Base-by-base conservation (phyloP, 140 eudicot genomes). In the Flaveria floridana region DNA sequence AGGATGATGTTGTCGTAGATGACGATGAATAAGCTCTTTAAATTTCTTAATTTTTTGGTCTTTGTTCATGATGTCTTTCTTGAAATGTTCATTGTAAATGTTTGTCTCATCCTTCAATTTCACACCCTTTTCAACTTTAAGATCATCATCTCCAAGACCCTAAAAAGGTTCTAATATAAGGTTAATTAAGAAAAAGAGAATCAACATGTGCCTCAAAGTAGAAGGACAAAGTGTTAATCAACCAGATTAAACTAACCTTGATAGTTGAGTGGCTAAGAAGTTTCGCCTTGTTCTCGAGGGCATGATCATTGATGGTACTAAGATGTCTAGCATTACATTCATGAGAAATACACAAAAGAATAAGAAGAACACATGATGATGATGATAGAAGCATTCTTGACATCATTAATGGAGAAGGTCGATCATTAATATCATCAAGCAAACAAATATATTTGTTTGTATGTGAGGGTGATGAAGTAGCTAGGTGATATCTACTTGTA, bases 311-410 rank as follows among this genome's bases (percentile, higher is more conserved):
- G 41, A 68, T 25, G 46, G 20, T 81, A 28, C 65, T 52, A 64
- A 83, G 80, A 80, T 44, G 81, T 39, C 90, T 65, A 66, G 85
- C 90, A 79, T 61, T 70, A 37, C 78, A 79, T 63, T 75, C 76
- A 59, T 76, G 76, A 59, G 85, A 81, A 70, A 82, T 73, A 50
- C 74, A 81, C 44, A 86, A 61, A 68, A 86, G 76, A 48, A 85
- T 46, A 56, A 85, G 64, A 64, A 88, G 70, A 61, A 82, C 20
- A 55, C 62, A 56, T 28, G 80, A 71, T 51, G 82, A 67, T 41
- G 78, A 82, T 26, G 47, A 52, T 44, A 9, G 14, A 42, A 84
- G 74, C 90, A 88, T 85, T 59, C 69, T 82, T 68, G 84, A 50
- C 84, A 77, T 82, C 76, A 47, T 65, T 65, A 58, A 81, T 64